phyloP scores from a whole-genome alignment of 352 stramenopile genomes.

The Phytopythium cucurbitacearum region DNA sequence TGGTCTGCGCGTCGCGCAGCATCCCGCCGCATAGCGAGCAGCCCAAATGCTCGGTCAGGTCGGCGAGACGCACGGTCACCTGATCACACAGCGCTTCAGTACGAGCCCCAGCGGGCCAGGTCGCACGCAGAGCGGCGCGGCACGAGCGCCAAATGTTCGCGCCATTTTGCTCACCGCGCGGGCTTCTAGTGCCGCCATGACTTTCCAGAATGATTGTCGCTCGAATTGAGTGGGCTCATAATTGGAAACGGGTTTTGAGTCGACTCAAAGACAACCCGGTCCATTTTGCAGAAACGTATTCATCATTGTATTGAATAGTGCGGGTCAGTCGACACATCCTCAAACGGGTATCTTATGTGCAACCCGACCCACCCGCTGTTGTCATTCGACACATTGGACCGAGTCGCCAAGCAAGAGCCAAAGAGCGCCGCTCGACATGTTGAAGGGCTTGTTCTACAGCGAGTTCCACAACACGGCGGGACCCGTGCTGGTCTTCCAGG shows the following conservation, averaged over 20 bases:
- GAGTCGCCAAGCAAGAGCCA: background rate
- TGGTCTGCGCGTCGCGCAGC: slow-evolving; percentile 72
- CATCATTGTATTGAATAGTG: too few relatives aligned
- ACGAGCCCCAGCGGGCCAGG: background rate
- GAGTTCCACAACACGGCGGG: slow-evolving; percentile 91
- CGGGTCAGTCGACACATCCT: too few relatives aligned
- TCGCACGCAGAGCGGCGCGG: background rate
- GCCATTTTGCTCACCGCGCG: slow-evolving; percentile 14
- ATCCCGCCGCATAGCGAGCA: slow-evolving; percentile 67
- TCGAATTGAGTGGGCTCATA: background rate
- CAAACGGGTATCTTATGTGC: too few relatives aligned
- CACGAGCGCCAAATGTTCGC: background rate
- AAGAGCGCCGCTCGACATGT: slow-evolving; percentile 24
- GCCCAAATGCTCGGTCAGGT: slow-evolving; percentile 59
- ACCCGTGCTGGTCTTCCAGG: slow-evolving; percentile 89
- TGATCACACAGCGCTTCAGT: slow-evolving; percentile 10
- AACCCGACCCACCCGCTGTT: too few relatives aligned
- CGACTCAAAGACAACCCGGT: background rate
- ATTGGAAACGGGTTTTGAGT: background rate
- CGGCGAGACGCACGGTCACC: slow-evolving; percentile 44
- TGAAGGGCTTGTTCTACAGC: slow-evolving; percentile 88
- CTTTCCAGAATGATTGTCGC: slow-evolving; percentile 11
- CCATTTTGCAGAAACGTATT: too few relatives aligned
- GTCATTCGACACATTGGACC: background rate
- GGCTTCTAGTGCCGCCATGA: slow-evolving; percentile 19